Evolutionary conservation across 768 basidiomycete genomes (phyloP), one percentile per base, ranked within the genome.

Genomic region (Lanmaoa pseudosensibilis): DNA sequence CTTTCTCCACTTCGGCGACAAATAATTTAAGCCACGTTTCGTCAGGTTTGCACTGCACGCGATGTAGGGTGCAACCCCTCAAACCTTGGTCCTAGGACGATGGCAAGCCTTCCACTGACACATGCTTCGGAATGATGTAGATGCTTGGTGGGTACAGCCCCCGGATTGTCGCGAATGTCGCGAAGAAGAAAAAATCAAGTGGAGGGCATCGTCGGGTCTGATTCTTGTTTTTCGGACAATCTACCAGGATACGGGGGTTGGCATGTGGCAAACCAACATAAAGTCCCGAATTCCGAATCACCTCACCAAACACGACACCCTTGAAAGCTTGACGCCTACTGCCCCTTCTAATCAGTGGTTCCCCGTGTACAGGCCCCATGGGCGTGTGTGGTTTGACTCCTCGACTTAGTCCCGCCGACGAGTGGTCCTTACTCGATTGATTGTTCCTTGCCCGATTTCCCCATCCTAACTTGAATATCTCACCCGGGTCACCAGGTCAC

Each of bases 11-110:
- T 30, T 37, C 27, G 27, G 25, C 25, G 60, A 47, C 25, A 25
- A 38, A 36, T 19, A n/a, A 44, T 18, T 11, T 11, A 34, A 21
- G 51, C 50, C 60, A 61, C 41, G 51, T 53, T 53, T 41, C 12
- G 16, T 36, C 25, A 2, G 16, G 38, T 33, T 21, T n/a, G 44
- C 27, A 18, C 23, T 10, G 27, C 59, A 63, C 50, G 60, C 52
- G 60, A 41, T 3, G 45, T 45, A 9, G 34, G 39, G 55, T 41
- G 40, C 44, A 38, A 52, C 57, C 36, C n/a, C 45, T n/a, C 32
- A 34, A 48, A 30, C 44, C 18, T 59, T 19, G 38, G 34, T 11
- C 43, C n/a, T 10, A 15, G 25, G 25, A 44, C 15, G 21, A 23
- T 32, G 27, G 19, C 21, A 8, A 18, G 21, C 47, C 18, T 25